Percentiles rank a stretch among this genome's conserved stretches.
These are phyloP conservation scores for Suillus cothurnatus DNA, from an alignment of 768 basidiomycete species.

Conservation along the genomic window DNA sequence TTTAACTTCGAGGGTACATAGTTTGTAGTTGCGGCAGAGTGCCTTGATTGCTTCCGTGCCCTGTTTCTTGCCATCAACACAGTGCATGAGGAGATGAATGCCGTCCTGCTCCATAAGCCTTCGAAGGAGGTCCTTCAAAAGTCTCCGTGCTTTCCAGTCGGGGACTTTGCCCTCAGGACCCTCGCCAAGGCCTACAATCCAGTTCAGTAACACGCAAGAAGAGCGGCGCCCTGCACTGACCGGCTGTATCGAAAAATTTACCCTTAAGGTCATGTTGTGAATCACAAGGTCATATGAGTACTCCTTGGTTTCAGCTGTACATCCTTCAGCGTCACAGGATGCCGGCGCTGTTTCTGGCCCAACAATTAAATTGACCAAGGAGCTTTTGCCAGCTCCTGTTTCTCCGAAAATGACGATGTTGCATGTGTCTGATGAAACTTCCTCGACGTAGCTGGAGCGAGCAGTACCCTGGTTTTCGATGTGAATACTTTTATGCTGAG, in stretches of 20 bases:
- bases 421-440: slow-evolving; percentile 7
- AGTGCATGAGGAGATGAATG: slow-evolving; percentile 28
- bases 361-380: slow-evolving; percentile 42
- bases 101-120: slow-evolving; percentile 27
- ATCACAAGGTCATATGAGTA: slow-evolving; percentile 29
- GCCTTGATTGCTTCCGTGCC: slow-evolving; percentile 20
- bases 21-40: slow-evolving; percentile 30
- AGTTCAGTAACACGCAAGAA: neutral
- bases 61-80: slow-evolving; percentile 28
- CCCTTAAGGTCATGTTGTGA: slow-evolving; percentile 10
- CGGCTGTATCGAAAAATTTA: slow-evolving; percentile 36
- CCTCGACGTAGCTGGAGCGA: neutral
- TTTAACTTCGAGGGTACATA: slow-evolving; percentile 21
- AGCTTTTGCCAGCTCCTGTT: slow-evolving; percentile 45
- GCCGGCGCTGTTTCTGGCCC: slow-evolving; percentile 32
- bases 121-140: slow-evolving; percentile 33
- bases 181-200: slow-evolving; percentile 32
- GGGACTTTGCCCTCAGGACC: slow-evolving; percentile 31
- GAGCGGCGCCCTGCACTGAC: slow-evolving; percentile 17
- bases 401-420: slow-evolving; percentile 49
- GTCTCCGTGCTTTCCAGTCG: slow-evolving; percentile 26
- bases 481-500: neutral
- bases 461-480: neutral
- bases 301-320: slow-evolving; percentile 33
- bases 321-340: slow-evolving; percentile 36